These are phyloP conservation scores for Tricholoma bakamatsutake DNA, from an alignment of 768 basidiomycete species.

Conservation along the genomic window DNA sequence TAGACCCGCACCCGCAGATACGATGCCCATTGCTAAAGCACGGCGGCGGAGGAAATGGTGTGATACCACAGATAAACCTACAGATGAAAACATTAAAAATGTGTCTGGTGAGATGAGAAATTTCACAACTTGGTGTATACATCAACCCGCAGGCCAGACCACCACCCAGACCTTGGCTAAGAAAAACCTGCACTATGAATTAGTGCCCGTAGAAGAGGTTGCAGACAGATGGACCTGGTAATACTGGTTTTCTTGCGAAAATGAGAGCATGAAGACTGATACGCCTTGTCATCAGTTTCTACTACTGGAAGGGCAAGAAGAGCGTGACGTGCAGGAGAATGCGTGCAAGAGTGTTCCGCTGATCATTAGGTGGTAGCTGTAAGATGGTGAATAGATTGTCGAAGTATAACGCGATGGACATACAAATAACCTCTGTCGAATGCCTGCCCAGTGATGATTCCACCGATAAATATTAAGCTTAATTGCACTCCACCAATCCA, in stretches of 20 bases:
- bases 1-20: conserved; percentile 32
- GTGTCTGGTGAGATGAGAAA: neutral
- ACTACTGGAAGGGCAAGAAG: neutral
- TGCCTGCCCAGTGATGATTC: conserved; percentile 39
- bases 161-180: conserved; percentile 6
- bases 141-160: conserved; percentile 30
- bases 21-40: conserved; percentile 41
- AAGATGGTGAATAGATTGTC: neutral
- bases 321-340: conserved; percentile 19
- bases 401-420: neutral
- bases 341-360: conserved; percentile 18
- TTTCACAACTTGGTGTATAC: conserved; percentile 29
- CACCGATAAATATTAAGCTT: conserved; percentile 41
- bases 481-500: conserved; percentile 51
- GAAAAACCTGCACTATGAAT: conserved; percentile 33
- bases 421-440: conserved; percentile 52
- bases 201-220: neutral
- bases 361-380: conserved; percentile 20
- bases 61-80: conserved; percentile 32
- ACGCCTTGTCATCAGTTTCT: neutral
- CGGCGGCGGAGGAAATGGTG: conserved; percentile 39
- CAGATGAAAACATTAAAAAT: neutral
- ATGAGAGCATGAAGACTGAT: conserved; percentile 29
- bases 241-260: conserved; percentile 27
- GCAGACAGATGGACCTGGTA: conserved; percentile 24